Evolutionary conservation across 352 stramenopile species (phyloP).

Genomic region (Phytopythium mirpurense): DNA sequence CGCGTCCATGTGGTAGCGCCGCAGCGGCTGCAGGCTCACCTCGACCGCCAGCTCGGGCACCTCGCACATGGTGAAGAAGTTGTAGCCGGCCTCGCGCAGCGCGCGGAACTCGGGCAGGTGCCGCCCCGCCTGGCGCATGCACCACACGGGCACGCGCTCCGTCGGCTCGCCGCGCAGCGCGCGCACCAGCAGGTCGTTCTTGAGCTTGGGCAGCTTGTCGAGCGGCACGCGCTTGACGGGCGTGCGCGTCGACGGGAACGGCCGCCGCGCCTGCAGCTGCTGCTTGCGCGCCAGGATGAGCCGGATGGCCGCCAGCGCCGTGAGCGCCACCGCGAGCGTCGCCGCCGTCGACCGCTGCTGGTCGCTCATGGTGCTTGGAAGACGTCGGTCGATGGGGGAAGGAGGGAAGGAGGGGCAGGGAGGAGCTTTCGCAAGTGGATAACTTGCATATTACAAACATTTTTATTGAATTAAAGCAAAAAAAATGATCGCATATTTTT

Average conservation of each 20-base stretch:
- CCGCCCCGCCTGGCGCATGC: constrained; percentile 96
- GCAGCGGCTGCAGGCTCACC: constrained; percentile 96
- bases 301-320: constrained; percentile 55
- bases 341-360: not conserved
- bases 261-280: constrained; percentile 22
- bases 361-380: not conserved
- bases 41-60: constrained; percentile 89
- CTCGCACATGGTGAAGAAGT: constrained; percentile 91
- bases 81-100: constrained; percentile 73
- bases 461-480: no score
- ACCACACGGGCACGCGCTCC: constrained; percentile 93
- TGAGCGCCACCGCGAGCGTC: constrained; percentile 27
- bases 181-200: constrained; percentile 88
- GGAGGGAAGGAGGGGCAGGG: not conserved
- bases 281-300: constrained; percentile 59
- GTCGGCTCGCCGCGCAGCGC: constrained; percentile 83
- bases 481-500: no score
- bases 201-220: constrained; percentile 72
- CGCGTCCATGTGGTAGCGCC: constrained; percentile 92
- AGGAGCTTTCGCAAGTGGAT: not conserved
- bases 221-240: constrained; percentile 66
- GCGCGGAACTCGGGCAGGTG: constrained; percentile 87
- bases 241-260: constrained; percentile 64
- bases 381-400: not conserved
- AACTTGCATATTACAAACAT: no score